Conservation (phyloP, 2,329 filamentous ascomycete genomes). For the Ceratocystis alfenasii region DNA sequence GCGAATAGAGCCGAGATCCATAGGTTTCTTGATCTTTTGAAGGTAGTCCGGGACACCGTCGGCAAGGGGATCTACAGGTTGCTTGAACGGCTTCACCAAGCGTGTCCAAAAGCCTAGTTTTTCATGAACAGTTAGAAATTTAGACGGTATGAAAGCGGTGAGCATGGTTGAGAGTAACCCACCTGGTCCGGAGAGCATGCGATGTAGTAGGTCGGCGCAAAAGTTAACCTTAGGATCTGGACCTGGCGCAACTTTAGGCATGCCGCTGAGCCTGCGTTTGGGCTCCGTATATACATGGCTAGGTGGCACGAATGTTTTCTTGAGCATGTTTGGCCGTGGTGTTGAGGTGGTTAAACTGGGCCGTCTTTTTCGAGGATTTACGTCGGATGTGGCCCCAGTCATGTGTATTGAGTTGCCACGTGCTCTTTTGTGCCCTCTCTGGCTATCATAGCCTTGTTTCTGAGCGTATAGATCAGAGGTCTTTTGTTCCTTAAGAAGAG, state of each 20-base stretch:
- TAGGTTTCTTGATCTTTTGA: conserved; percentile 47
- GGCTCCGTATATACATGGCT: conserved; percentile 20
- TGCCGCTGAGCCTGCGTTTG: conserved; percentile 26
- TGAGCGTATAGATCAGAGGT: background rate
- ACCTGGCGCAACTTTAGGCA: conserved; percentile 18
- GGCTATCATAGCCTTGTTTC: conserved; percentile 12
- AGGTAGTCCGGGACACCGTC: conserved; percentile 52
- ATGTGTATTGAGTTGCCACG: conserved; percentile 17
- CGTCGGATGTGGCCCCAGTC: conserved; percentile 21
- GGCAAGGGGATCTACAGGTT: conserved; percentile 44
- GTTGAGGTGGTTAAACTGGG: conserved; percentile 25
- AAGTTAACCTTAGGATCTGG: conserved; percentile 39
- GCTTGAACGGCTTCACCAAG: conserved; percentile 50
- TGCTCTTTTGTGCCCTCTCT: conserved; percentile 16
- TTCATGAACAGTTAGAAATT: background rate
- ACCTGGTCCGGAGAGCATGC: conserved; percentile 53
- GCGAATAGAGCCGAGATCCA: conserved; percentile 51
- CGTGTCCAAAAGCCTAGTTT: conserved; percentile 50
- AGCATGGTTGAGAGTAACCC: conserved; percentile 23
- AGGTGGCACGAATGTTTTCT: conserved; percentile 25
- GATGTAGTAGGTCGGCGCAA: conserved; percentile 44
- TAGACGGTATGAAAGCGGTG: background rate
- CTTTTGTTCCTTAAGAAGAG: conserved; percentile 36
- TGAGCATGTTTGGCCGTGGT: conserved; percentile 27
- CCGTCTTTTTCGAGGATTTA: conserved; percentile 29